A percentile compares a stretch with the other conserved stretches of the same genome.
Conservation (phyloP, 768 basidiomycete genomes). For the Boletus subcaerulescens region DNA sequence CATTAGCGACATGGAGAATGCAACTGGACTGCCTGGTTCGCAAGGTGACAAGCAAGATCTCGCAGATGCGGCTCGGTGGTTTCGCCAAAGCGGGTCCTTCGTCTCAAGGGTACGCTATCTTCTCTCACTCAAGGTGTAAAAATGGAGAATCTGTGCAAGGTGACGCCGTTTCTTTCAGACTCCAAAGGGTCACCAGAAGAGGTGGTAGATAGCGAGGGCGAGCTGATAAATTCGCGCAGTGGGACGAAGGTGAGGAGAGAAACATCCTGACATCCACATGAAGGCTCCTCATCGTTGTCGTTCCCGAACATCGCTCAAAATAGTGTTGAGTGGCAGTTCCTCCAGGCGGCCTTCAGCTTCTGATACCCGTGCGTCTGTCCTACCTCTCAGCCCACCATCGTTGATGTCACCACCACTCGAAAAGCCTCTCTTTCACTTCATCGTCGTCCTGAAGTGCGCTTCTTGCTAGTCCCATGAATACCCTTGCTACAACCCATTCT, state of each 20-base stretch:
- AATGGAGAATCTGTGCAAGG: background rate
- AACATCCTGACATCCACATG: slow-evolving; percentile 3
- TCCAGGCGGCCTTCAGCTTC: slow-evolving; percentile 15
- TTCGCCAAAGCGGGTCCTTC: background rate
- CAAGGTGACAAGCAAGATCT: background rate
- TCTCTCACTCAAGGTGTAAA: background rate
- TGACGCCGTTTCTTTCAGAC: slow-evolving; percentile 6
- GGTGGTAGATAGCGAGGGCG: background rate
- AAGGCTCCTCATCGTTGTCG: background rate
- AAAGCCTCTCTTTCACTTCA: slow-evolving; percentile 48
- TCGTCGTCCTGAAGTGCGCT: slow-evolving; percentile 14
- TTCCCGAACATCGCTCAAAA: slow-evolving; percentile 3
- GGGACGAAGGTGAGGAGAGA: background rate
- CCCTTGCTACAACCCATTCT: background rate
- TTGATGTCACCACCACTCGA: slow-evolving; percentile 57
- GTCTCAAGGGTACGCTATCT: background rate
- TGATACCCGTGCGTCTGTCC: slow-evolving; percentile 30
- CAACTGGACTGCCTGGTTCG: background rate
- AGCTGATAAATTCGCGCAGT: background rate
- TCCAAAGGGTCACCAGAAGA: background rate
- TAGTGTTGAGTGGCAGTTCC: background rate
- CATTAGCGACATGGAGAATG: background rate
- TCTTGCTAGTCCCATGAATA: slow-evolving; percentile 7
- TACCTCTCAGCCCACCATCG: slow-evolving; percentile 56
- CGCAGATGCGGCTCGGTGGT: background rate